phyloP scores from a whole-genome alignment of 2,329 filamentous ascomycete genomes.

The Diaporthe citrichinensis region DNA sequence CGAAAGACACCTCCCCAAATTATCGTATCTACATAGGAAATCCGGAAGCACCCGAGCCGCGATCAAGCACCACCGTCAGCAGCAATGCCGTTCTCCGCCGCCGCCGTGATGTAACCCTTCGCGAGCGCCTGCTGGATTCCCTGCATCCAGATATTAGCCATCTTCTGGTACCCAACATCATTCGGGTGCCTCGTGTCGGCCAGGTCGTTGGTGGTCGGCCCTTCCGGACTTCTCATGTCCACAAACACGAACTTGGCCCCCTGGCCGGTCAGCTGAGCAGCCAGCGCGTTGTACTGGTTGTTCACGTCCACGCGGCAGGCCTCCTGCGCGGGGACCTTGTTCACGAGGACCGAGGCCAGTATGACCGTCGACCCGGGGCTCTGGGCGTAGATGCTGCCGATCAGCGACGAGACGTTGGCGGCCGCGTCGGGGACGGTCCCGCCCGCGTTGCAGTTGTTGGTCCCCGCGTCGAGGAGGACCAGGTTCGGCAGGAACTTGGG shows the following conservation, averaged over 20 bases:
- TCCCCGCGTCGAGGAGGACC: slow-evolving; percentile 45
- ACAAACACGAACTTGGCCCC: slow-evolving; percentile 43
- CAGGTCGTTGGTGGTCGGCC: slow-evolving; percentile 44
- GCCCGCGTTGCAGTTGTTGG: slow-evolving; percentile 47
- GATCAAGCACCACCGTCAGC: slow-evolving; percentile 22
- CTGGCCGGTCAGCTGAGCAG: slow-evolving; percentile 34
- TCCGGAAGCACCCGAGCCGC: background rate
- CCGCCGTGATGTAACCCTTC: slow-evolving; percentile 36
- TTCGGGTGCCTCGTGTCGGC: slow-evolving; percentile 46
- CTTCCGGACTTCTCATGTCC: slow-evolving; percentile 44
- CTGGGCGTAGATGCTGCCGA: slow-evolving; percentile 42
- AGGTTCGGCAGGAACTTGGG: slow-evolving; percentile 45
- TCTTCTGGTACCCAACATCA: slow-evolving; percentile 46
- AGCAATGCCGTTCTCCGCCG: slow-evolving; percentile 32
- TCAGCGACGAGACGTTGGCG: slow-evolving; percentile 42
- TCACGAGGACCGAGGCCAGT: slow-evolving; percentile 45
- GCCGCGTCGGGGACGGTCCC: slow-evolving; percentile 43
- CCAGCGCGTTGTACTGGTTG: slow-evolving; percentile 42
- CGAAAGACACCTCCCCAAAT: too few relatives aligned
- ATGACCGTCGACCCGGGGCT: slow-evolving; percentile 47
- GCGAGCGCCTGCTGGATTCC: slow-evolving; percentile 39
- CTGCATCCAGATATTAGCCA: slow-evolving; percentile 45
- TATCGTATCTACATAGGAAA: background rate
- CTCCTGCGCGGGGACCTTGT: slow-evolving; percentile 44
- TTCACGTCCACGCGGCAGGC: slow-evolving; percentile 44